phyloP scores from a whole-genome alignment of 108 stramenopile genomes.

The Cyclotella cryptica region DNA sequence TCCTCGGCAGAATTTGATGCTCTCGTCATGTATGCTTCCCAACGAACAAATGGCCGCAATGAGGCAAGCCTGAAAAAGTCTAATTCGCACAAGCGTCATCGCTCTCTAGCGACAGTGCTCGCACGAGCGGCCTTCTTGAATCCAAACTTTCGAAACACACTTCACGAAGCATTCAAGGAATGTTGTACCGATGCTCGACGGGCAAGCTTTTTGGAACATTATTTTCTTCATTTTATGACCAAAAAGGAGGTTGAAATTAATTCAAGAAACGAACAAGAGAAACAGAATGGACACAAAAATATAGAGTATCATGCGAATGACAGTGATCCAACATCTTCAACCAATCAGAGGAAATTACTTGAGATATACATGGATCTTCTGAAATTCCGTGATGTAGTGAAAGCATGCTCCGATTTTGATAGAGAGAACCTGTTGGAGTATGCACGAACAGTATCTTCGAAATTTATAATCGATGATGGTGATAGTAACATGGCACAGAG shows the following conservation, averaged over 20 bases:
- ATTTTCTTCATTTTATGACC: slow-evolving; percentile 40
- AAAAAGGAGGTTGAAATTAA: slow-evolving; percentile 11
- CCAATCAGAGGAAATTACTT: slow-evolving; percentile 60
- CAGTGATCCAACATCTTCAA: slow-evolving; percentile 29
- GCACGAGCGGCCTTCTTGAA: slow-evolving; percentile 56
- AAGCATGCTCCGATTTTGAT: slow-evolving; percentile 36
- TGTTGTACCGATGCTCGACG: slow-evolving; percentile 75
- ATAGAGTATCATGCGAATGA: not conserved
- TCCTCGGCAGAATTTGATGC: not conserved
- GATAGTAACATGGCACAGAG: slow-evolving; percentile 7
- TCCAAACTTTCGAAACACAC: slow-evolving; percentile 60
- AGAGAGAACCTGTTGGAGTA: slow-evolving; percentile 31
- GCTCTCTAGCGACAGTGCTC: slow-evolving; percentile 32
- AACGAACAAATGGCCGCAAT: slow-evolving; percentile 38
- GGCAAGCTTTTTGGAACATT: slow-evolving; percentile 69
- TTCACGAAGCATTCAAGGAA: slow-evolving; percentile 65
- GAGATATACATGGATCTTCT: slow-evolving; percentile 77
- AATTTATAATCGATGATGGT: slow-evolving; percentile 31
- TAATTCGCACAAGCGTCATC: not conserved
- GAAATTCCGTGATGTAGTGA: slow-evolving; percentile 55
- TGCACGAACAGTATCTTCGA: slow-evolving; percentile 25
- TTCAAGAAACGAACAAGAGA: not conserved
- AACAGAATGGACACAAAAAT: slow-evolving; percentile 16
- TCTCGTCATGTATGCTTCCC: slow-evolving; percentile 17
- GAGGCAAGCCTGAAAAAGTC: not conserved